Evolutionary conservation across 805 yeast genomes (phyloP).

Genomic region (Metschnikowia borealis): DNA sequence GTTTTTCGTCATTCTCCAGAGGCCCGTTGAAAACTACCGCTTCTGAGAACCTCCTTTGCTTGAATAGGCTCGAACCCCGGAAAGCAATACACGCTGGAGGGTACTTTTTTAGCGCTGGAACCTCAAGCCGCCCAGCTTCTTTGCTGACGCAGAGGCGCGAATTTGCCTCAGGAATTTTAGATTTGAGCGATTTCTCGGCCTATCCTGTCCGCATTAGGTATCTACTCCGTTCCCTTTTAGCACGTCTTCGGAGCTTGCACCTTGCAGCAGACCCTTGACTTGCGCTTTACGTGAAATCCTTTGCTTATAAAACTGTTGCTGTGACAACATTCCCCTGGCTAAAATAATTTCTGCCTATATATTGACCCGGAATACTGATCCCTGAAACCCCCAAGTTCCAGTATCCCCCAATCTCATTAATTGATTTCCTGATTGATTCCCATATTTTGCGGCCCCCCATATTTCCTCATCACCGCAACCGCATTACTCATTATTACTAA

Average conservation of each 20-base stretch:
- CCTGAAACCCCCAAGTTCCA: no score
- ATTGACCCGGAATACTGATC: no score
- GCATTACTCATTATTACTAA: neutral
- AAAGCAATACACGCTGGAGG: neutral
- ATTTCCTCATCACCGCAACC: neutral
- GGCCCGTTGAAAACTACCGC: no score
- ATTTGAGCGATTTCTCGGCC: neutral
- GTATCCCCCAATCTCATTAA: no score
- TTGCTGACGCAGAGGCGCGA: neutral
- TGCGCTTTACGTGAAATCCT: neutral
- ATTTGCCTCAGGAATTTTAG: neutral
- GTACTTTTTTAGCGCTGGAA: neutral
- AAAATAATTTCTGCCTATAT: no score
- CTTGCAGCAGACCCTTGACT: neutral
- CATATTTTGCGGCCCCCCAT: no score
- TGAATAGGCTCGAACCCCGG: neutral
- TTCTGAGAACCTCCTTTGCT: no score
- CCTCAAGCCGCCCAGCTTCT: neutral
- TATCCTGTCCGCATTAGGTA: neutral
- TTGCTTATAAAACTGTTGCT: neutral
- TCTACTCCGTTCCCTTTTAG: neutral
- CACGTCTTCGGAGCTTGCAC: neutral
- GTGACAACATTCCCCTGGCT: no score
- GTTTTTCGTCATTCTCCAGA: no score
- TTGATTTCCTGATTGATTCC: no score